phyloP scores from a whole-genome alignment of 805 yeast species.

The Lachancea sp. region DNA sequence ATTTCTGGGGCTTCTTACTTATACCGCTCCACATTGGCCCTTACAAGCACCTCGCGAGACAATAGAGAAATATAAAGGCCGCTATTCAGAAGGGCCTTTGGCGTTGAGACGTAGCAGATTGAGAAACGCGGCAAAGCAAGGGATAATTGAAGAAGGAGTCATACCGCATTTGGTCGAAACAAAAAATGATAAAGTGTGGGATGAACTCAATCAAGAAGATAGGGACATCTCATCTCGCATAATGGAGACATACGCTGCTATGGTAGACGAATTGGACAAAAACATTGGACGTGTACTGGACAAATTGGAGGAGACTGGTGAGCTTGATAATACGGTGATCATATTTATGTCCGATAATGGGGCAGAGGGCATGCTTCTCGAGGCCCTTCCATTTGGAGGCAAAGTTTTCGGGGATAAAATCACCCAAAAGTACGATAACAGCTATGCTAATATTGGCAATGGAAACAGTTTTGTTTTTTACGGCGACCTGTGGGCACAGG shows the following conservation, averaged over 20 bases:
- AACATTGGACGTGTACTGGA: slow-evolving; percentile 46
- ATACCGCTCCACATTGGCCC: slow-evolving; percentile 66
- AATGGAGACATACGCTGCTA: slow-evolving; percentile 58
- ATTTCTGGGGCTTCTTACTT: slow-evolving; percentile 48
- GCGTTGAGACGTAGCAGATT: slow-evolving; percentile 37
- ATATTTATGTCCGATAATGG: slow-evolving; percentile 60
- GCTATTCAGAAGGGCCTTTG: slow-evolving; percentile 45
- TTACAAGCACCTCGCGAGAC: slow-evolving; percentile 49
- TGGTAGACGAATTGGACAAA: slow-evolving; percentile 50
- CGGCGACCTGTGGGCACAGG: slow-evolving; percentile 56
- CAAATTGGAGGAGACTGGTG: slow-evolving; percentile 37
- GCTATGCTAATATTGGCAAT: slow-evolving; percentile 43
- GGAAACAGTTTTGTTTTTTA: slow-evolving; percentile 45
- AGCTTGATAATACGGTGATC: slow-evolving; percentile 50
- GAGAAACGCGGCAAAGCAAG: slow-evolving; percentile 37
- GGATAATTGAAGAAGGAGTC: slow-evolving; percentile 40
- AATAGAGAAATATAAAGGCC: slow-evolving; percentile 43
- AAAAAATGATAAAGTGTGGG: slow-evolving; percentile 37
- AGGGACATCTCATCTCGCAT: slow-evolving; percentile 35
- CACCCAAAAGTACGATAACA: slow-evolving; percentile 37
- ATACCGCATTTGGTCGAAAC: slow-evolving; percentile 42
- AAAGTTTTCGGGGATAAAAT: slow-evolving; percentile 22
- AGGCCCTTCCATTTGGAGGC: slow-evolving; percentile 42
- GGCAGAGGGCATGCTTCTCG: slow-evolving; percentile 55
- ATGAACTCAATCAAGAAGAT: slow-evolving; percentile 36